phyloP scores from a whole-genome alignment of 306 rosid species.

The Sechiopsis laciniata region DNA sequence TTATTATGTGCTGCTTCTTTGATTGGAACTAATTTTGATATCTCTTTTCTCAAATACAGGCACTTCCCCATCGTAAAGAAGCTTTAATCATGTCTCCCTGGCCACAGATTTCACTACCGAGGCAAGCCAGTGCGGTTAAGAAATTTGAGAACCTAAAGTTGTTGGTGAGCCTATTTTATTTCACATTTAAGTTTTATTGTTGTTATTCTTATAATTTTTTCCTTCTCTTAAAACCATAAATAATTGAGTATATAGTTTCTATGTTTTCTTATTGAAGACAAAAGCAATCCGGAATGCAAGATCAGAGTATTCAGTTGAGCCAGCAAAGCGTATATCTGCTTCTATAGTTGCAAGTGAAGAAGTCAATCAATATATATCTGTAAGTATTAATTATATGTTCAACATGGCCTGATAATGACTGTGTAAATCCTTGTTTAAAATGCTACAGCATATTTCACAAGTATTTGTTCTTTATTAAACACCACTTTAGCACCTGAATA shows the following conservation, averaged over 20 bases:
- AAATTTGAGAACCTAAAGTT: slow-evolving; percentile 85
- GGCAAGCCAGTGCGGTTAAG: slow-evolving; percentile 48
- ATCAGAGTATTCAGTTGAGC: slow-evolving; percentile 97
- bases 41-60: slow-evolving; percentile 38
- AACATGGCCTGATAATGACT: not conserved
- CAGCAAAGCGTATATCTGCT: slow-evolving; percentile 83
- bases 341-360: slow-evolving; percentile 76
- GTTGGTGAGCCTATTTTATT: slow-evolving; percentile 49
- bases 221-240: slow-evolving; percentile 1
- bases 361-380: slow-evolving; percentile 66
- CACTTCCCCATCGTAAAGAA: slow-evolving; percentile 70
- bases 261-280: slow-evolving; percentile 40
- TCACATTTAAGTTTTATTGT: not conserved
- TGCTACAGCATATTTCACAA: not conserved
- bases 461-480: not conserved
- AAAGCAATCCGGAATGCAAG: slow-evolving; percentile 84
- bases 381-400: slow-evolving; percentile 31
- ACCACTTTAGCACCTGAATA: not conserved
- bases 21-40: not conserved
- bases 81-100: slow-evolving; percentile 80
- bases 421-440: slow-evolving; percentile 7
- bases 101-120: slow-evolving; percentile 78
- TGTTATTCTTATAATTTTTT: slow-evolving; percentile 6
- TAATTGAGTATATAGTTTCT: not conserved
- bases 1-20: not conserved